phyloP scores from a whole-genome alignment of 352 stramenopile genomes.

The Pythium biforme region DNA sequence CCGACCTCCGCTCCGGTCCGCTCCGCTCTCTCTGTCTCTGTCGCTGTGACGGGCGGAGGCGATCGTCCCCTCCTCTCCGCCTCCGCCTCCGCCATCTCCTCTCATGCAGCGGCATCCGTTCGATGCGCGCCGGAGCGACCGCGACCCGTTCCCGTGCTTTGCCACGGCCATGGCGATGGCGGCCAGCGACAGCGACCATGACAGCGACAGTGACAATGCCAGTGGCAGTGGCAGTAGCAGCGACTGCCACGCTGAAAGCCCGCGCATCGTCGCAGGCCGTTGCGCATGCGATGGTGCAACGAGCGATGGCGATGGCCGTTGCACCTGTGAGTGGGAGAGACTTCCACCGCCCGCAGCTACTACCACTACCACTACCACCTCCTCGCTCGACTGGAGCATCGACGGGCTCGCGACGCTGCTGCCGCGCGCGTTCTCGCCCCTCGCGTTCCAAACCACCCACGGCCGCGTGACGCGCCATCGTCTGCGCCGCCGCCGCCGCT shows the following conservation, averaged over 20 bases:
- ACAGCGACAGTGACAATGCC: constrained; percentile 3
- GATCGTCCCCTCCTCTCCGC: not conserved
- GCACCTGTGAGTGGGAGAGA: not conserved
- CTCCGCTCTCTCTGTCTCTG: no score
- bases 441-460: constrained; percentile 34
- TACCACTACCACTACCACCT: no score
- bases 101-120: constrained; percentile 43
- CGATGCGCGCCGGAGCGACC: constrained; percentile 34
- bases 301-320: not conserved
- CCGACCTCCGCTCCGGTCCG: no score
- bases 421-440: constrained; percentile 50
- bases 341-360: no score
- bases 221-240: not conserved
- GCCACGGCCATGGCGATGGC: constrained; percentile 32
- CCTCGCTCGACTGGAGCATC: constrained; percentile 57
- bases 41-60: not conserved
- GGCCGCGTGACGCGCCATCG: not conserved
- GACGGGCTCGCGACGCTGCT: constrained; percentile 63
- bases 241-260: not conserved
- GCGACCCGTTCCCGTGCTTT: constrained; percentile 53
- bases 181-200: constrained; percentile 10
- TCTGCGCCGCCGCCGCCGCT: constrained; percentile 6
- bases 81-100: not conserved
- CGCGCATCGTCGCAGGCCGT: not conserved
- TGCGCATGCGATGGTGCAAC: constrained; percentile 13